Evolutionary conservation across 1,139 yeast genomes (phyloP), one percentile per base, ranked within the genome.

Genomic region (Yamadazyma triangularis): DNA sequence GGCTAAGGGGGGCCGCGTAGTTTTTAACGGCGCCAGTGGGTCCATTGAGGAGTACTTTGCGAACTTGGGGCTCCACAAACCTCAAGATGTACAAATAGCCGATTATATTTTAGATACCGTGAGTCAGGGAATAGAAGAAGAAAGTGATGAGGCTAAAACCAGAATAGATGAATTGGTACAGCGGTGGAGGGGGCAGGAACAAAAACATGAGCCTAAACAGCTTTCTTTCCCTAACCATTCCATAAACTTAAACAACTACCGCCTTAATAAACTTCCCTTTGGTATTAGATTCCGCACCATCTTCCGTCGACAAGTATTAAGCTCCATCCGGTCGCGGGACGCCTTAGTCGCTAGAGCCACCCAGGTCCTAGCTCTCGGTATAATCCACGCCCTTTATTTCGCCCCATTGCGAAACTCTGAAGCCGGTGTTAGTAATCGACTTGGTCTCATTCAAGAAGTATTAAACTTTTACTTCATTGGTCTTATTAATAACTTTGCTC

Each of bases 391-490:
- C 0, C 58, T 87, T 26, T 86, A 69, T 49, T 84, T 79, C 60
- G 70, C 95, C 0, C 91, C 94, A 4, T 55, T 86, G 33, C 72
- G 65, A 35, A 63, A 77, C 39, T 62, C 68, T 26, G 72, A 70
- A 36, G 68, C 73, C 9, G 84, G 93, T 20, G 68, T 84, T 8
- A 50, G 48, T 33, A 77, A 85, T 51, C 63, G 94, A 40, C 58
- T 87, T 13, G 95, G 95, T 4, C 58, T 85, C 30, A 70, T 81
- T 6, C 95, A 86, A 53, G 87, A 84, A 48, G 71, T 80, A 3
- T 64, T 82, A 14, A 77, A 87, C 16, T 54, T 86, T 29, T 86
- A 82, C 48, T 87, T 79, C 51, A 79, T 80, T 30, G 95, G 96
- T 1, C 77, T 86, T 68, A 65, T 86, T 29, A 83, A 82, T 45